Evolutionary conservation across 164 flowering plant species (phyloP), one percentile per base, ranked within the genome.

Genomic region (Dillenia suffruticosa): DNA sequence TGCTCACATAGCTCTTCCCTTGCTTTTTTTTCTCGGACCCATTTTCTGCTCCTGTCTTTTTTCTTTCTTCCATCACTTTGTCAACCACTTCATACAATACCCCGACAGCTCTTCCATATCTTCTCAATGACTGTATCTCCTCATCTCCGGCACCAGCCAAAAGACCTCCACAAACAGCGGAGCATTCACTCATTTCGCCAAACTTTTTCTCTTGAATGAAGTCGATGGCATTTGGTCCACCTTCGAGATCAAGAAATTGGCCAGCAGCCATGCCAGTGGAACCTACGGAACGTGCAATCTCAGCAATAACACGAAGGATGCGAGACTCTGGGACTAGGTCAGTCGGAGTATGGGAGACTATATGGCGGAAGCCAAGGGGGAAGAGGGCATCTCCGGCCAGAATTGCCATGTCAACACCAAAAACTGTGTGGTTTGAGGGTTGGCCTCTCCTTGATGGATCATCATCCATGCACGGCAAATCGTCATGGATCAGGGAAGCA

Each of bases 201-300:
- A 81, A 93, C 74, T 93, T 93, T 81, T 90, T 93, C 68, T 88
- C 96, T 62, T 85, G 85, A 15, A 84, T 84, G 15, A 82, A 82
- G 16, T 78, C 92, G 15, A 84, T 70, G 0, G 81, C 57, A 16
- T 70, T 70, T 6, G 85, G 84, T 8, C 76, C 79, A 9, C 82
- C 89, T 32, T 81, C 82, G 13, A 88, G 85, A 72, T 88, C 98
- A 3, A 88, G 67, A 70, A 87, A 79, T 72, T 88, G 94, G 26
- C 96, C 98, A 7, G 97, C 97, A 11, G 93, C 97, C 98, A 93
- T 93, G 48, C 98, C 98, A 14, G 90, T 84, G 55, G 98, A 90
- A 10, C 98, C 98, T 40, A 93, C 98, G 3, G 94, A 68, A 3
- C 90, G 79, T 9, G 97, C 98, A 45, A 93, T 87, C 79, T 93